These are phyloP conservation scores for Leccinum subrobustum DNA, from an alignment of 1,284 basidiomycete species.

Conservation along the genomic window DNA sequence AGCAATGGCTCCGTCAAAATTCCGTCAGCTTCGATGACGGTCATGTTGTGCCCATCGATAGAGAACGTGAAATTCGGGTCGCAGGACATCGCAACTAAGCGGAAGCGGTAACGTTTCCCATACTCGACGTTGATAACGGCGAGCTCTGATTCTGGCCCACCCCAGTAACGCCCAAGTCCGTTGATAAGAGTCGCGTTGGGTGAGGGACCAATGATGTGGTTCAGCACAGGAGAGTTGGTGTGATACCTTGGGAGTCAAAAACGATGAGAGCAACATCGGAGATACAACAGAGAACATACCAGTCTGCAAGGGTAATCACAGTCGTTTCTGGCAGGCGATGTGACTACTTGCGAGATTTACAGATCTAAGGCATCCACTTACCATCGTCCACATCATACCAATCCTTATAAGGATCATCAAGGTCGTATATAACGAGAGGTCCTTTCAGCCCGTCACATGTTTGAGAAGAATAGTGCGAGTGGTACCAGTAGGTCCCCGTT, in stretches of 20 bases:
- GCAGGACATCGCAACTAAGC: constrained; percentile 42
- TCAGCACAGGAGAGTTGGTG: constrained; percentile 15
- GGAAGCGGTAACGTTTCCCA: constrained; percentile 40
- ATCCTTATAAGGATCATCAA: constrained; percentile 29
- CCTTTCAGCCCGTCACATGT: constrained; percentile 31
- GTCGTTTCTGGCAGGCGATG: constrained; percentile 23
- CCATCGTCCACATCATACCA: constrained; percentile 38
- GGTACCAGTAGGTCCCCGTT: constrained; percentile 46
- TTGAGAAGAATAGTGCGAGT: constrained; percentile 42
- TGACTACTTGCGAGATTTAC: background rate
- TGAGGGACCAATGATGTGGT: constrained; percentile 18
- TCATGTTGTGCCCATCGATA: constrained; percentile 40
- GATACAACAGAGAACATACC: constrained; percentile 14
- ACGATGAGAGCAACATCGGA: background rate
- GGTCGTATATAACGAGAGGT: constrained; percentile 35
- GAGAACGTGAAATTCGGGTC: constrained; percentile 38
- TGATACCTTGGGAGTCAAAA: constrained; percentile 37
- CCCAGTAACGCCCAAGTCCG: constrained; percentile 42
- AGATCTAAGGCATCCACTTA: constrained; percentile 17
- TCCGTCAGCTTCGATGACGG: constrained; percentile 44
- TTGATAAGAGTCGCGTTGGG: constrained; percentile 43
- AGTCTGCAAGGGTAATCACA: constrained; percentile 31
- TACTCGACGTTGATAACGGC: constrained; percentile 32
- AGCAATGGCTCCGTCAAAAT: constrained; percentile 29
- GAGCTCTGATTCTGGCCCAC: constrained; percentile 32